A percentile compares a stretch with the other conserved stretches of the same genome.
Evolutionary conservation across 495 filamentous ascomycete genomes (phyloP).

Genomic region (Aspergillus haitiensis): DNA sequence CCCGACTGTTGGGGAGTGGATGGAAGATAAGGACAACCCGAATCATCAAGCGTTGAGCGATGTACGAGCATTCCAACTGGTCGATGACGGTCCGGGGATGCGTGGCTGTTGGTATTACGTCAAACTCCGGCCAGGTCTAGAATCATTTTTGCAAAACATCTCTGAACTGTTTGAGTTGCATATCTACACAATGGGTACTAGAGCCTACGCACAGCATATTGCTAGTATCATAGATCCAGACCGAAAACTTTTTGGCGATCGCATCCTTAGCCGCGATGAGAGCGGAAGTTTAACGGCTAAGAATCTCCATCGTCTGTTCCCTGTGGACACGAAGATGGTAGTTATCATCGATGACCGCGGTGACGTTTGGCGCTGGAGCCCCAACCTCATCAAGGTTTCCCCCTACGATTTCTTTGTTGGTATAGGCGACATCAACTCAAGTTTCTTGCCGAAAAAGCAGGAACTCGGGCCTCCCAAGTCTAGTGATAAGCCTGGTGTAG

Average conservation of each 20-base stretch:
- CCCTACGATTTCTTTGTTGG: slow-evolving; percentile 98
- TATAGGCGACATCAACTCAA: slow-evolving; percentile 98
- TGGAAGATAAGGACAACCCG: slow-evolving; percentile 79
- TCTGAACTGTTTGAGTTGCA: slow-evolving; percentile 88
- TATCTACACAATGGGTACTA: slow-evolving; percentile 98
- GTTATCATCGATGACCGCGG: slow-evolving; percentile 97
- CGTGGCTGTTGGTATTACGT: slow-evolving; percentile 92
- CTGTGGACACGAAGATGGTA: slow-evolving; percentile 97
- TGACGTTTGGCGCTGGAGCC: slow-evolving; percentile 95
- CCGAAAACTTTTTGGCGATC: slow-evolving; percentile 84
- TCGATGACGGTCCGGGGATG: slow-evolving; percentile 75
- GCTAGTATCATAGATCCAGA: slow-evolving; percentile 91
- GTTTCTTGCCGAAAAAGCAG: slow-evolving; percentile 86
- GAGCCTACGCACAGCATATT: slow-evolving; percentile 88
- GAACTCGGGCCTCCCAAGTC: slow-evolving; percentile 53
- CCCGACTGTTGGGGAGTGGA: slow-evolving; percentile 94
- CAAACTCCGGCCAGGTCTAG: slow-evolving; percentile 91
- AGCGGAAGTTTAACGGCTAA: slow-evolving; percentile 90
- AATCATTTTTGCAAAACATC: slow-evolving; percentile 77
- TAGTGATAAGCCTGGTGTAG: slow-evolving; percentile 19
- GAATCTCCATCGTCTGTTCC: slow-evolving; percentile 87
- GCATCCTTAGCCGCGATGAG: slow-evolving; percentile 94
- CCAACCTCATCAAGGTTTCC: slow-evolving; percentile 90
- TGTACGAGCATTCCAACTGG: slow-evolving; percentile 80
- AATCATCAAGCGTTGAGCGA: slow-evolving; percentile 90